A percentile compares a stretch with the other conserved stretches of the same genome.
Conservation (phyloP, 1,284 basidiomycete genomes). For the Naganishia cerealis region DNA sequence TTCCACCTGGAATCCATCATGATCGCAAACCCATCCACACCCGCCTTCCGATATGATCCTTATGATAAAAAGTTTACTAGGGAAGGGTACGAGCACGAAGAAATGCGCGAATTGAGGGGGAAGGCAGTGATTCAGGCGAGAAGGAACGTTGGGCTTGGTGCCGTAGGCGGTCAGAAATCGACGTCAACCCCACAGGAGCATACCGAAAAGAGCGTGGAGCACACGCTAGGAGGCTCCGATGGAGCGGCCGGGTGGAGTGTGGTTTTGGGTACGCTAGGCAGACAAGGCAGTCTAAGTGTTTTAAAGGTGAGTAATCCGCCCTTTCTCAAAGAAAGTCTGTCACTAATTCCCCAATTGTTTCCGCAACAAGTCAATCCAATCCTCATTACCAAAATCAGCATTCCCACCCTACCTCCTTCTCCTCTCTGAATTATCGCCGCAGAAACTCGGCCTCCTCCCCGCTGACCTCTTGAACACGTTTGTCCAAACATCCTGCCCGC, state of each 20-base stretch:
- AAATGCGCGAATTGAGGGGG: conserved; percentile 77
- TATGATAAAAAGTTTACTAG: conserved; percentile 96
- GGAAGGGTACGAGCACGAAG: conserved; percentile 84
- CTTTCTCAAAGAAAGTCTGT: conserved; percentile 10
- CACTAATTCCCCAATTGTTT: conserved; percentile 20
- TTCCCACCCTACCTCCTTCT: conserved; percentile 73
- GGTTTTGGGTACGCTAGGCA: conserved; percentile 89
- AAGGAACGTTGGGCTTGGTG: conserved; percentile 60
- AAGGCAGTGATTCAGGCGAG: conserved; percentile 74
- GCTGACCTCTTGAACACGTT: conserved; percentile 75
- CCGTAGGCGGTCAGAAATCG: conserved; percentile 38
- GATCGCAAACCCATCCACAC: conserved; percentile 95
- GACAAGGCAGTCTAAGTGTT: conserved; percentile 90
- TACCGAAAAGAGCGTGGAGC: conserved; percentile 29
- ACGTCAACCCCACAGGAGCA: conserved; percentile 29
- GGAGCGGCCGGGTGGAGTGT: conserved; percentile 72
- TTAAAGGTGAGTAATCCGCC: conserved; percentile 61
- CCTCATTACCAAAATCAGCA: conserved; percentile 62
- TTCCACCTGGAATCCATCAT: conserved; percentile 99
- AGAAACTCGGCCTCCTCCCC: conserved; percentile 82
- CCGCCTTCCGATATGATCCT: conserved; percentile 96
- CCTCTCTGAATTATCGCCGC: conserved; percentile 91
- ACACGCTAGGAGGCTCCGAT: conserved; percentile 27
- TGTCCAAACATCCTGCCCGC: conserved; percentile 92
- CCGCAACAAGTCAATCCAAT: conserved; percentile 66